phyloP scores from a whole-genome alignment of 176 grass and related monocot species.

The Oryza officinalis region DNA sequence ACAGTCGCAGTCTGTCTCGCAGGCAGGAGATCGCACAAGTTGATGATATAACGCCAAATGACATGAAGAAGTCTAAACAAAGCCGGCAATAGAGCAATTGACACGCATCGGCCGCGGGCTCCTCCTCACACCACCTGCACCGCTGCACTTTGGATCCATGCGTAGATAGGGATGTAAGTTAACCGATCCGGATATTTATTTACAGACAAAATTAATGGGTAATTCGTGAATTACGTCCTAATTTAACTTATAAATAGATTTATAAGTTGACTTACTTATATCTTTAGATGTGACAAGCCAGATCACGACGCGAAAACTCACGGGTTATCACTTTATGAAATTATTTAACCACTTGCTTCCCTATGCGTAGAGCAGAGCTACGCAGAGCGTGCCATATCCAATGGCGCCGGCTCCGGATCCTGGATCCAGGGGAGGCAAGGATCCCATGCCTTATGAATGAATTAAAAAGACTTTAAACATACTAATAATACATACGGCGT shows the following conservation, averaged over 20 bases:
- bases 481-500: background rate
- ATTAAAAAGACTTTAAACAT: background rate
- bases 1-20: background rate
- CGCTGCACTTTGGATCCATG: background rate
- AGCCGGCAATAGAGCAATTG: no score
- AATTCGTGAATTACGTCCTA: no score
- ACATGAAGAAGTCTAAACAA: background rate
- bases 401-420: background rate
- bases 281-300: no score
- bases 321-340: no score
- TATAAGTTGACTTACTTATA: no score
- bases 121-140: background rate
- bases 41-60: background rate
- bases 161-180: no score
- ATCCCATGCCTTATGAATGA: background rate
- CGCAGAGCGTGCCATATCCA: background rate
- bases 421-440: background rate
- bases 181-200: no score
- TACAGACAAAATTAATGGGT: no score
- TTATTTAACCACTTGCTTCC: no score
- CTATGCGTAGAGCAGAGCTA: no score
- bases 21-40: slow-evolving; percentile 18
- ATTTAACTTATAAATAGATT: no score
- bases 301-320: no score
- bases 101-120: background rate